Base-by-base conservation (phyloP, 2,329 filamentous ascomycete genomes). In the Pseudogymnoascus sp. region DNA sequence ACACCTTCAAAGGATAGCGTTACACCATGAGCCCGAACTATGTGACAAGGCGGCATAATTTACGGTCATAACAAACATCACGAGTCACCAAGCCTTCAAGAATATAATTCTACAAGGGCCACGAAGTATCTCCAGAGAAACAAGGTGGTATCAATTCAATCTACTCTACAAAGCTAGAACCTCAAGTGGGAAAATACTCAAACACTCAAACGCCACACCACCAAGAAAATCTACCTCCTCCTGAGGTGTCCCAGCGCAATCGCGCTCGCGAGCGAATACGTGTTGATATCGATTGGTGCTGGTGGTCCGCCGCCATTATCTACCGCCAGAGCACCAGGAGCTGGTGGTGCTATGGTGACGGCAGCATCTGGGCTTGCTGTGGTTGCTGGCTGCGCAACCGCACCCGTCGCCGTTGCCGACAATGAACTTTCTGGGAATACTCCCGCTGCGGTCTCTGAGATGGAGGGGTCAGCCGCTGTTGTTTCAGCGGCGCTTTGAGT, bases 221-320 rank as follows among this genome's bases (percentile, higher is more conserved):
- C 62, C 55, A 63, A 52, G 58, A 33, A 49, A 60, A 62, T 14
- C 29, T 21, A 55, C 23, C 59, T 60, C 43, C 31, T 65, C 33
- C 64, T 45, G 29, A 73, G 65, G 52, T 63, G 70, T 8, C 71
- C 71, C 11, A 73, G 63, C 16, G 67, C 55, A 23, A 73, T 62
- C 60, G 62, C 68, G 52, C 69, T 72, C 8, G 65, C 61, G 26
- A 72, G 65, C 6, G 66, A 66, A 63, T 72, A 70, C 4, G 68
- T 69, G 37, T 62, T 66, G 60, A 72, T 72, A 59, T 72, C 64
- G 33, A 72, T 68, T 8, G 21, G 61, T 4, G 11, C 61, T 55
- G 52, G 31, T 12, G 29, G 14, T 6, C 61, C 6, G 64, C 43
- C 16, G 59, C 61, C 12, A 38, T 61, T 26, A 38, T 59, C 29